Base-by-base conservation (phyloP, 352 stramenopile species). In the Halophytophthora batemanensis region DNA sequence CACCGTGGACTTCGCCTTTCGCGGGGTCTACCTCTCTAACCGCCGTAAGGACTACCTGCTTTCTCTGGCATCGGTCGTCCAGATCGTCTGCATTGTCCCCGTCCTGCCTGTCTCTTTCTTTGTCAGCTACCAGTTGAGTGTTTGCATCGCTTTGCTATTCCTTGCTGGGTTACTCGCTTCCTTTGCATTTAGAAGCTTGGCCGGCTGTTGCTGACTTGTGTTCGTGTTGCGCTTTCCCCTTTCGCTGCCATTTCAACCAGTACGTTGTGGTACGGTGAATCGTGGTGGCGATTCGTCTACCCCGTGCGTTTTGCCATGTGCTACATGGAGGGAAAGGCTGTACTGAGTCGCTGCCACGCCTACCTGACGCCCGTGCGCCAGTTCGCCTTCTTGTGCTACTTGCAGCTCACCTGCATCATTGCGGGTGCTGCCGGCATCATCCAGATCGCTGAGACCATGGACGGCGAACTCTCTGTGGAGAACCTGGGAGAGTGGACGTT, bases 221-320 rank as follows among this genome's bases (percentile, higher is more conserved):
- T 34, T 31, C 17, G 14, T 36, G 21, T 34, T 25, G 41, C 25
- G 38, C 15, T 44, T 11, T 29, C 2, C 17, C 53, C 7, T 11
- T 45, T 40, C 51, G 39, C 43, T 51, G 7, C 44, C 19, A 33
- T 29, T 57, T 5, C 21, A 18, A 14, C 6, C 41, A 90, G 82
- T 51, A 90, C 83, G 3, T 66, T 92, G 14, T 93, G 83, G 83
- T 87, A 87, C 35, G 77, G 72, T 22, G 70, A 70, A 14, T 77
- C 74, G 23, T 82, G 81, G 66, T 92, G 79, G 79, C 77, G 81
- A 38, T 94, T 94, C 42, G 54, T 94, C 15, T 94, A 94, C 64
- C 83, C 83, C 1, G 44, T 82, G n/a, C 83, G 83, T 6, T 92
- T 94, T 43, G 63, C 83, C 59, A 87, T 91, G 69, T 87, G 79